Conservation (phyloP, 2,329 filamentous ascomycete species). For the Aspergillus eucalypticola region DNA sequence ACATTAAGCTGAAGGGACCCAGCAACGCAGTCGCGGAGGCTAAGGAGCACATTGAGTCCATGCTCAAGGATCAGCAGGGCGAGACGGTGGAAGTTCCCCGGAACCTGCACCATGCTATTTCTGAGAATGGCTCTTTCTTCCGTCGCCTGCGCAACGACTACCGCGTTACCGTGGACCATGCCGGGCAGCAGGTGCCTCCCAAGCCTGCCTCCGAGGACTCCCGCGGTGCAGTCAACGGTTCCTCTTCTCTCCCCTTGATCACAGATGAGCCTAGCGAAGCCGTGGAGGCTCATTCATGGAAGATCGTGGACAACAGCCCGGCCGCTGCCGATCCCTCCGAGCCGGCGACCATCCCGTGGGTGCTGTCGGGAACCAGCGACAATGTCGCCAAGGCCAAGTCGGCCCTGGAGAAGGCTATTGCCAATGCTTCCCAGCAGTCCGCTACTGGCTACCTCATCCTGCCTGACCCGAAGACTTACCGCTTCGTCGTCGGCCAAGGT, state of each 20-base stretch:
- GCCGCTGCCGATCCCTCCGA: constrained; percentile 30
- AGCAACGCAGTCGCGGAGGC: constrained; percentile 78
- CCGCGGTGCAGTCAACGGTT: constrained; percentile 58
- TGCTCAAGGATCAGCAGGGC: constrained; percentile 83
- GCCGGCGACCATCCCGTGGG: constrained; percentile 68
- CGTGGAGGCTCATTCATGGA: constrained; percentile 77
- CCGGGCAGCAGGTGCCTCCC: constrained; percentile 72
- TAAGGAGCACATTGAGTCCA: constrained; percentile 74
- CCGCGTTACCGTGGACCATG: constrained; percentile 89
- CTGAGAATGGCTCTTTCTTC: constrained; percentile 90
- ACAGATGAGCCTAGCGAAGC: constrained; percentile 74
- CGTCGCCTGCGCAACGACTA: constrained; percentile 81
- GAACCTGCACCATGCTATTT: constrained; percentile 76
- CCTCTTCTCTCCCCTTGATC: constrained; percentile 75
- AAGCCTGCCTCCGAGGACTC: constrained; percentile 59
- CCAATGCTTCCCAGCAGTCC: constrained; percentile 53
- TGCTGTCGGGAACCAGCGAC: constrained; percentile 76
- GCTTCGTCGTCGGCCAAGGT: constrained; percentile 83
- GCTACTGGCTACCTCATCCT: constrained; percentile 85
- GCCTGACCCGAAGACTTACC: constrained; percentile 84
- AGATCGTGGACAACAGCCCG: constrained; percentile 62
- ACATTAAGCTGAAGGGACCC: constrained; percentile 81
- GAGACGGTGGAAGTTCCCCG: constrained; percentile 84
- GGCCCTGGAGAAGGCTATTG: constrained; percentile 69
- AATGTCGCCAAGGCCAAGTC: constrained; percentile 79